A percentile compares a stretch with the other conserved stretches of the same genome.
phyloP scores from a whole-genome alignment of 139 green algal species.

The Pseudopediastrum boryanum region DNA sequence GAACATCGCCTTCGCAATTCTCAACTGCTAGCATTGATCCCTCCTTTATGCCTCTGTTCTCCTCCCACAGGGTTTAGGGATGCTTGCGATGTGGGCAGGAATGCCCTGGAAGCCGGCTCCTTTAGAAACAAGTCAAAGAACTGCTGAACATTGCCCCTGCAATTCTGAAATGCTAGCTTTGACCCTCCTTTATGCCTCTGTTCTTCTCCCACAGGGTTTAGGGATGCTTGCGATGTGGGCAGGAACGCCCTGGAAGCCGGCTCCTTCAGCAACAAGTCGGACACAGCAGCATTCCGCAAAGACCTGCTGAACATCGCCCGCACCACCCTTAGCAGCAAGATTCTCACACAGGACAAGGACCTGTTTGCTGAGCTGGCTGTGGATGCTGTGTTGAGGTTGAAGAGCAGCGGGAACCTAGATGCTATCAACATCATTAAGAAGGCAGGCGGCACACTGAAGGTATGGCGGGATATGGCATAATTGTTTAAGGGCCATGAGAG shows the following conservation, averaged over 20 bases:
- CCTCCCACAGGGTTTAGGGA: no score
- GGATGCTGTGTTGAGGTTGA: conserved; percentile 91
- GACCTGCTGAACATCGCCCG: conserved; percentile 84
- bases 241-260: conserved; percentile 51
- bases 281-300: conserved; percentile 32
- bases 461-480: conserved; percentile 10
- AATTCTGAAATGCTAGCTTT: no score
- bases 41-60: no score
- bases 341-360: conserved; percentile 83
- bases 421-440: conserved; percentile 99
- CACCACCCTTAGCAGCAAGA: conserved; percentile 97
- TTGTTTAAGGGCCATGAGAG: no score
- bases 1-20: no score
- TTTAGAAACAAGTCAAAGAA: no score
- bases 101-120: no score
- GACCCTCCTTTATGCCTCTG: no score
- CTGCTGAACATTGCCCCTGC: no score
- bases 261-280: conserved; percentile 56
- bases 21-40: no score
- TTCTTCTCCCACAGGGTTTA: conserved; percentile 82
- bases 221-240: conserved; percentile 65
- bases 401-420: conserved; percentile 92
- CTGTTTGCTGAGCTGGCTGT: conserved; percentile 98
- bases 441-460: conserved; percentile 86
- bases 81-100: no score